phyloP scores from a whole-genome alignment of 495 filamentous ascomycete genomes.

The Filosporella fistucella region DNA sequence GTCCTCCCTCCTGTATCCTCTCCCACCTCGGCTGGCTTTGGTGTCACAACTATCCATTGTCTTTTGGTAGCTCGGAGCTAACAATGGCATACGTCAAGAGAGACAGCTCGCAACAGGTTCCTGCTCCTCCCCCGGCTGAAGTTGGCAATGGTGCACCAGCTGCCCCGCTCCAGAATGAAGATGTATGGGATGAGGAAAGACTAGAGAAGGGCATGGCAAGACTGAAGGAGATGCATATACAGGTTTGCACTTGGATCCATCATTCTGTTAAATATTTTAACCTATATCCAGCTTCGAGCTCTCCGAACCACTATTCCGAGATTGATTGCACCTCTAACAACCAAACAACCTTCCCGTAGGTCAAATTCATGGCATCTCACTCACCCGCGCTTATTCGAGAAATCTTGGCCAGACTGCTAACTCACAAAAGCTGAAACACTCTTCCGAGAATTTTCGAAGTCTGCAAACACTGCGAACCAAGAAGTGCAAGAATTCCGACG shows the following conservation, averaged over 20 bases:
- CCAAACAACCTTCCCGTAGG: constrained; percentile 34
- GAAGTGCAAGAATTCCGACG: constrained; percentile 39
- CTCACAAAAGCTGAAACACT: constrained; percentile 31
- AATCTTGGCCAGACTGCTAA: neutral
- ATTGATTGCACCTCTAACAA: constrained; percentile 37
- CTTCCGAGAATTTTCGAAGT: constrained; percentile 32
- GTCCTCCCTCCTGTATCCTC: too few relatives aligned
- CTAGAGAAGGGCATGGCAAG: constrained; percentile 21
- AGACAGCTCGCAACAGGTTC: neutral
- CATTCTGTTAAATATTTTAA: neutral
- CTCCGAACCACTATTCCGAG: constrained; percentile 40
- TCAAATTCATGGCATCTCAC: neutral
- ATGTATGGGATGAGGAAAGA: constrained; percentile 24
- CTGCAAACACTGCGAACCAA: constrained; percentile 30
- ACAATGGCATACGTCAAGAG: constrained; percentile 2
- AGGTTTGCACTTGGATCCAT: constrained; percentile 14
- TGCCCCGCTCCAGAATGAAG: constrained; percentile 2
- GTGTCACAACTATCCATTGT: too few relatives aligned
- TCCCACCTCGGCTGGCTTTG: too few relatives aligned
- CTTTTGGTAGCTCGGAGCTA: too few relatives aligned
- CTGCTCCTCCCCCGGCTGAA: neutral
- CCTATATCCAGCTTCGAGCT: constrained; percentile 30
- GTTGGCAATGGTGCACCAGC: neutral
- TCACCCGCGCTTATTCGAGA: too few relatives aligned
- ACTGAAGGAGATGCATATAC: constrained; percentile 27